A percentile compares a stretch with the other conserved stretches of the same genome.
phyloP scores from a whole-genome alignment of 495 filamentous ascomycete species.

The Penicillium taxi region DNA sequence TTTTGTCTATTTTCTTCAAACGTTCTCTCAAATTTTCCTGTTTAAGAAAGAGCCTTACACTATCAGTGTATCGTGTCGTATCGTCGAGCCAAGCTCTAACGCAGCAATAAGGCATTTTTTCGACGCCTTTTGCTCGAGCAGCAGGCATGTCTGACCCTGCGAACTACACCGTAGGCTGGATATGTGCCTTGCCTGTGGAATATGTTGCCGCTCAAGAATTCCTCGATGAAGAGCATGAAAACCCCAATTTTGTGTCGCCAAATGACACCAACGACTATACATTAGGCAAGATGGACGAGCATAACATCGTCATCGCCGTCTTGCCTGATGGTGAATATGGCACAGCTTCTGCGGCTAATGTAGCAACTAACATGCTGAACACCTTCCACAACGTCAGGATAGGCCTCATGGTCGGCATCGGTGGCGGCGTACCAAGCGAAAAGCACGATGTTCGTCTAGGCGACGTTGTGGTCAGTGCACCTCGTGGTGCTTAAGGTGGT shows the following conservation, averaged over 20 bases:
- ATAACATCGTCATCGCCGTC: slow-evolving; percentile 13
- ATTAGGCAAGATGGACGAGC: slow-evolving; percentile 26
- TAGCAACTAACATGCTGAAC: slow-evolving; percentile 23
- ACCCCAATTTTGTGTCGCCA: not conserved
- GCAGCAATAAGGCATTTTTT: not conserved
- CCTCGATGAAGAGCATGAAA: slow-evolving; percentile 28
- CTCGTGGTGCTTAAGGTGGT: slow-evolving; percentile 15
- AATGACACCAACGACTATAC: slow-evolving; percentile 27
- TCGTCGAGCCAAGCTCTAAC: too few relatives aligned
- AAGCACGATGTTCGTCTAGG: slow-evolving; percentile 17
- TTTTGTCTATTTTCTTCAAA: not conserved
- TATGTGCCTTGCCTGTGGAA: slow-evolving; percentile 36
- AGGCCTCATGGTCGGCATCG: slow-evolving; percentile 21
- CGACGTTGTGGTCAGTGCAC: slow-evolving; percentile 26
- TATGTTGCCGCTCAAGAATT: slow-evolving; percentile 27
- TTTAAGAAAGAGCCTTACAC: too few relatives aligned
- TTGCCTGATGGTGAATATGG: slow-evolving; percentile 5
- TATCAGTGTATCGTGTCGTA: too few relatives aligned
- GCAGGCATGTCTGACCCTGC: slow-evolving; percentile 10
- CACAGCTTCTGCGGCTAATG: slow-evolving; percentile 12
- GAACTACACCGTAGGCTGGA: slow-evolving; percentile 41
- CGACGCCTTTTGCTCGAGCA: not conserved
- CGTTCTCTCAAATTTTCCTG: not conserved
- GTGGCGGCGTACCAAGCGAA: slow-evolving; percentile 16
- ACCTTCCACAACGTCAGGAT: slow-evolving; percentile 11